Evolutionary conservation across 2,329 filamentous ascomycete genomes (phyloP), one percentile per base, ranked within the genome.

Genomic region (Bipolaris zeicola): DNA sequence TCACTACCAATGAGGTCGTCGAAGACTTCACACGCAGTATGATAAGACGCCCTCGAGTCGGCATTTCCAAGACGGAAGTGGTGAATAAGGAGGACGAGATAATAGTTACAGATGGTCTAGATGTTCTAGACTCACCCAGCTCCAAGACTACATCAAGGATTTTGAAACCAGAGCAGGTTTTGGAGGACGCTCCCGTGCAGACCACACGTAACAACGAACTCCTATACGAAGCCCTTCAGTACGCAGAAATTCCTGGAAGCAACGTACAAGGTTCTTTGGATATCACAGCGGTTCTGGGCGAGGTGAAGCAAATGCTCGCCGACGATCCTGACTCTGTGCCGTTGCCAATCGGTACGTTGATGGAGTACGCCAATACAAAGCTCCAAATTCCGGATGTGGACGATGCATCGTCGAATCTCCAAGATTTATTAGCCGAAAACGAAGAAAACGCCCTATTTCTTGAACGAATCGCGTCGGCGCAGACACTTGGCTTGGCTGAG

Each of bases 311-410:
- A 18, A 16, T 65, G 48, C 46, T 73, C 16, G 31, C 37, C 5
- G 55, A 39, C 38, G 50, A 61, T 20, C 31, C 22, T 13, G 39
- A 50, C 16, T 16, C 42, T 31, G 34, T 41, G 14, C 51, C 60
- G 4, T 44, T 61, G 18, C 55, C 59, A 4, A 47, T 60, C 6
- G 60, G 63, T 22, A 71, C 70, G 20, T 28, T 72, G 31, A 57
- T 71, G 39, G 72, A 76, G 10, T 55, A 62, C 42, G 54, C 62
- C 3, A 53, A 54, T 16, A 37, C 41, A 18, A 41, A 49, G 1
- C 43, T 74, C 1, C 42, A 57, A 10, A 66, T 75, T 3, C 26
- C 58, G 6, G 72, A 76, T 39, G 53, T 76, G 36, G 74, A 76
- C 34, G 63, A 69, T 22, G 67, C 67, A 1, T 74, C 72, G 3